Evolutionary conservation across 805 yeast species (phyloP), one percentile per base, ranked within the genome.

Genomic region (Metschnikowia lunata): DNA sequence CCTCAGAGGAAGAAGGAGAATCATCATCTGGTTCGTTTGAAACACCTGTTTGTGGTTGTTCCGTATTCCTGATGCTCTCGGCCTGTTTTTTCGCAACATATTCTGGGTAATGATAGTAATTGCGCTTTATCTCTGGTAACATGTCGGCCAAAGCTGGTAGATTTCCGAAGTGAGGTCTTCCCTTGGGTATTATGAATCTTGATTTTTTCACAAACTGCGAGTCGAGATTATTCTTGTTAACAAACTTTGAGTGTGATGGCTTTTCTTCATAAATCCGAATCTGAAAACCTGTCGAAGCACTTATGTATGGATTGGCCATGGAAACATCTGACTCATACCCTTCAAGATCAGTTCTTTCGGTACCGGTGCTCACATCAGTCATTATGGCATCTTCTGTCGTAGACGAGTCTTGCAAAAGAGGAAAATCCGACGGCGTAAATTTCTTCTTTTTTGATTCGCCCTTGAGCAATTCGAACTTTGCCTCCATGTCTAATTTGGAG

Each of bases 261-360:
- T 30, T 34, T 48, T 5, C 42, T 42, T 67, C 72, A 52, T 63
- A 64, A 15, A 67, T 32, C 50, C 73, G 77, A 27, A 79, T 64
- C 7, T 64, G 63, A 51, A 80, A 80, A 0, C 75, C 80, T 54
- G 66, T 67, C 38, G 73, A 70, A 4, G 76, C 79, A 15, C 76
- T 67, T 6, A 75, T 58, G 39, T 71, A 71, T 0, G 83, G 82
- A 47, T 75, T 72, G 0, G 83, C 81, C 23, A 76, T 51, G 0
- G 83, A 78, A 3, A 75, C 60, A 49, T 71, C 78, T 0, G 80
- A 72, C 26, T 67, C 71, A 49, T 66, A 68, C 2, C 69, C 78
- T 10, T 13, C 18, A 26, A 11, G 10, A 9, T 37, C 39, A 8
- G 40, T 10, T 26, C 7, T 18, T 15, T 28, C 42, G 23, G 9